Conservation (phyloP, 441 rosid species). For the Brassica balearica region DNA sequence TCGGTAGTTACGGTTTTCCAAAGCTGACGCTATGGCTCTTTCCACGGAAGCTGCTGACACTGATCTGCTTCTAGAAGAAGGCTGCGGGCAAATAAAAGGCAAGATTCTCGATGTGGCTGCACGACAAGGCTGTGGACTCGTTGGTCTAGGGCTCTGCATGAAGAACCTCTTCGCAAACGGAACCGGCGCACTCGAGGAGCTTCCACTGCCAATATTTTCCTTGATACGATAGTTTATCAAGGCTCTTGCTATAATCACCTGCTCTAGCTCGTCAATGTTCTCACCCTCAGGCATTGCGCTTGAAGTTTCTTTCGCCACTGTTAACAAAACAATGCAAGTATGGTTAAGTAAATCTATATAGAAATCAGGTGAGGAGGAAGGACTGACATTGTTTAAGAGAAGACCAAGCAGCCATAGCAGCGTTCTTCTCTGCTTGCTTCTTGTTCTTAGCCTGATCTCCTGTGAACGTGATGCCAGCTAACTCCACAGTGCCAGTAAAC, state of each 20-base stretch:
- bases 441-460: slow-evolving; percentile 96
- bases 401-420: slow-evolving; percentile 99
- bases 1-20: slow-evolving; percentile 55
- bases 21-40: slow-evolving; percentile 36
- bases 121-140: slow-evolving; percentile 79
- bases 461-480: slow-evolving; percentile 85
- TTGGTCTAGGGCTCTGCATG: slow-evolving; percentile 73
- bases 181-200: slow-evolving; percentile 60
- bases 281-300: slow-evolving; percentile 79
- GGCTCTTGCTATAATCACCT: slow-evolving; percentile 86
- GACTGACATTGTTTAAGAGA: slow-evolving; percentile 89
- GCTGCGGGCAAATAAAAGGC: slow-evolving; percentile 77
- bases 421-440: slow-evolving; percentile 98
- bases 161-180: slow-evolving; percentile 74
- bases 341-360: neutral
- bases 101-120: slow-evolving; percentile 85
- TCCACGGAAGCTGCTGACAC: slow-evolving; percentile 19
- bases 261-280: slow-evolving; percentile 88
- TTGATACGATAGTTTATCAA: slow-evolving; percentile 69
- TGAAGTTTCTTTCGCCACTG: slow-evolving; percentile 97
- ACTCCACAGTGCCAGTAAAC: slow-evolving; percentile 88
- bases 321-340: slow-evolving; percentile 27
- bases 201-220: slow-evolving; percentile 75
- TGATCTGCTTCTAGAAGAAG: slow-evolving; percentile 62
- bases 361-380: neutral